These are phyloP conservation scores for Pleurotus platypus DNA, from an alignment of 768 basidiomycete genomes.

Conservation along the genomic window DNA sequence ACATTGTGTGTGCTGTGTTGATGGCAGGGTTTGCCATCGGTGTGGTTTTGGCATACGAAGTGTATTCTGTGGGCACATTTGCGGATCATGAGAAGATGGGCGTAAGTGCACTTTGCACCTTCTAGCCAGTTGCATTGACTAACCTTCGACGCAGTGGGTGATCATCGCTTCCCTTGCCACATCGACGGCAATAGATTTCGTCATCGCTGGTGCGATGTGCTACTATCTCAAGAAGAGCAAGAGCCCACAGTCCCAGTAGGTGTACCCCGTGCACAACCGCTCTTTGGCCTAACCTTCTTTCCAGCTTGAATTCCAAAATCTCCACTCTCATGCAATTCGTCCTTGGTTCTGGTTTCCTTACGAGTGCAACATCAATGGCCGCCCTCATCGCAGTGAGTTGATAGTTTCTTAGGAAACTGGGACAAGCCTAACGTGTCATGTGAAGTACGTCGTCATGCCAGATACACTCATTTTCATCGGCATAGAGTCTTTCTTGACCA, in stretches of 20 bases:
- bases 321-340: constrained; percentile 29
- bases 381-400: constrained; percentile 36
- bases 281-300: background rate
- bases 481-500: constrained; percentile 39
- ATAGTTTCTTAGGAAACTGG: background rate
- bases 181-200: constrained; percentile 40
- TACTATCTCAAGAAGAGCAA: constrained; percentile 29
- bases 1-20: constrained; percentile 13
- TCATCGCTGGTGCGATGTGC: constrained; percentile 33
- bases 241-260: constrained; percentile 17
- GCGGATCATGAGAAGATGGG: constrained; percentile 24
- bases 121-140: background rate
- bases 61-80: constrained; percentile 32
- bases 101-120: constrained; percentile 19
- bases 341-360: constrained; percentile 22
- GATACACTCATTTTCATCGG: constrained; percentile 40
- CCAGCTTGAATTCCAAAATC: constrained; percentile 26
- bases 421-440: background rate
- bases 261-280: background rate
- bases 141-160: constrained; percentile 30
- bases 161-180: constrained; percentile 38
- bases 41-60: constrained; percentile 31
- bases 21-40: constrained; percentile 21
- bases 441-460: constrained; percentile 38
- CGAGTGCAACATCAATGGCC: constrained; percentile 41